These are phyloP conservation scores for Penicillium decumbens DNA, from an alignment of 2,329 filamentous ascomycete species.

Conservation along the genomic window DNA sequence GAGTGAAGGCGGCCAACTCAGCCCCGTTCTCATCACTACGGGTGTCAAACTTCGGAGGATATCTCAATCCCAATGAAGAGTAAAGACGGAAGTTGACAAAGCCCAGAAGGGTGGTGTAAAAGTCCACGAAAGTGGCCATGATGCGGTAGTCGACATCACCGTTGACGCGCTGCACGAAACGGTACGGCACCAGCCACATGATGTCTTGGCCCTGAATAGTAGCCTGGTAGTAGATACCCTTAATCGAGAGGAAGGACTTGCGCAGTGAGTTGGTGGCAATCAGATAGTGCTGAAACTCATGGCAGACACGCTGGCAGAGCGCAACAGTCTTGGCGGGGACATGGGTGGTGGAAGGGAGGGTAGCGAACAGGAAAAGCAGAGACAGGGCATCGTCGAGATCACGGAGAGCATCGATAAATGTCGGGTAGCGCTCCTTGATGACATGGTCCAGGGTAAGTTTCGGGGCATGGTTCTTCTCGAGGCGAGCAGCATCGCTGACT, in stretches of 20 bases:
- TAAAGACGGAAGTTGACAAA: constrained; percentile 97
- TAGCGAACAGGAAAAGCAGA: constrained; percentile 96
- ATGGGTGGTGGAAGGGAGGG: constrained; percentile 80
- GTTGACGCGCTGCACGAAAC: constrained; percentile 91
- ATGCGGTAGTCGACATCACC: constrained; percentile 97
- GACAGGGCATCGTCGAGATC: constrained; percentile 96
- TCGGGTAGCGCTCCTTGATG: constrained; percentile 95
- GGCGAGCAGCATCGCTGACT: constrained; percentile 76
- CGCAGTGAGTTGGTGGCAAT: constrained; percentile 86
- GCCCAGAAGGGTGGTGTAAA: constrained; percentile 92
- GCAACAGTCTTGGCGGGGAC: constrained; percentile 95
- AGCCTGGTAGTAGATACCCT: constrained; percentile 98
- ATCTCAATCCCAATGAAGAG: constrained; percentile 84
- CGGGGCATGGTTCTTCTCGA: constrained; percentile 88
- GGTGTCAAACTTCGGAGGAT: constrained; percentile 89
- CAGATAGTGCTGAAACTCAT: constrained; percentile 97
- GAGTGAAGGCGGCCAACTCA: constrained; percentile 83
- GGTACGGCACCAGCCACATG: constrained; percentile 94
- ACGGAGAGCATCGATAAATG: constrained; percentile 87
- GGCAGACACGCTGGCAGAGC: constrained; percentile 83
- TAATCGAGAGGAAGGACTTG: constrained; percentile 97
- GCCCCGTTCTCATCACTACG: constrained; percentile 83
- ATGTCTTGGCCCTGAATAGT: constrained; percentile 96
- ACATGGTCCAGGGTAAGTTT: constrained; percentile 92
- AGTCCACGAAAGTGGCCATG: constrained; percentile 98